A percentile compares a stretch with the other conserved stretches of the same genome.
These are phyloP conservation scores for Populus hybrid DNA, from an alignment of 441 rosid species.

Conservation along the genomic window DNA sequence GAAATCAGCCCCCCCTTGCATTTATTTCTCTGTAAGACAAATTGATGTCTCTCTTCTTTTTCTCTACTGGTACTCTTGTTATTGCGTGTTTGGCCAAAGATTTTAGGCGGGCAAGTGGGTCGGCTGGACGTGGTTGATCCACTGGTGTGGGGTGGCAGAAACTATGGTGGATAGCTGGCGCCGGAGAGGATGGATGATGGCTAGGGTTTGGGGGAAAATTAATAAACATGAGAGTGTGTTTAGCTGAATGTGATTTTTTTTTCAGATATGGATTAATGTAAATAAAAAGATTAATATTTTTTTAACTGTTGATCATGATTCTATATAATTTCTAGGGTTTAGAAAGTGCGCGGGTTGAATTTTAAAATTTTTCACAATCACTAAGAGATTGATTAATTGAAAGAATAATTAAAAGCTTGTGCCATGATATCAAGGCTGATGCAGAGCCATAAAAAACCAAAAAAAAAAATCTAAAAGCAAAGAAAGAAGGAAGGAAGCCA, in stretches of 20 bases:
- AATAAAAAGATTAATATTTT: too few relatives aligned
- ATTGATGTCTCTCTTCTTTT: background rate
- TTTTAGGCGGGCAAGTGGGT: background rate
- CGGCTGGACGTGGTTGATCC: background rate
- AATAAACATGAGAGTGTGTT: too few relatives aligned
- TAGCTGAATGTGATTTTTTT: too few relatives aligned
- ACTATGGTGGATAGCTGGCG: background rate
- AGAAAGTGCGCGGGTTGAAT: background rate
- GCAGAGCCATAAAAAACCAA: too few relatives aligned
- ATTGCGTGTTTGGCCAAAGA: background rate
- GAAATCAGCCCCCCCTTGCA: background rate
- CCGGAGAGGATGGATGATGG: background rate
- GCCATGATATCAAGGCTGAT: too few relatives aligned
- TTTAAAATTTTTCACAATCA: background rate
- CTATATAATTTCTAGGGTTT: background rate
- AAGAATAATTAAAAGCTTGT: too few relatives aligned
- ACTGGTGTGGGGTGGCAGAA: background rate
- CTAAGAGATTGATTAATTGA: background rate
- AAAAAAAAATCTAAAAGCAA: too few relatives aligned
- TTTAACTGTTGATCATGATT: background rate
- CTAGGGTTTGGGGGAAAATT: background rate
- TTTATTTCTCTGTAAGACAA: background rate
- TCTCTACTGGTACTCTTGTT: background rate
- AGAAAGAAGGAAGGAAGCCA: too few relatives aligned
- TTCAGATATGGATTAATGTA: background rate